Evolutionary conservation across 208 protist genomes (phyloP).

Genomic region (Wallacemonas rigidus): DNA sequence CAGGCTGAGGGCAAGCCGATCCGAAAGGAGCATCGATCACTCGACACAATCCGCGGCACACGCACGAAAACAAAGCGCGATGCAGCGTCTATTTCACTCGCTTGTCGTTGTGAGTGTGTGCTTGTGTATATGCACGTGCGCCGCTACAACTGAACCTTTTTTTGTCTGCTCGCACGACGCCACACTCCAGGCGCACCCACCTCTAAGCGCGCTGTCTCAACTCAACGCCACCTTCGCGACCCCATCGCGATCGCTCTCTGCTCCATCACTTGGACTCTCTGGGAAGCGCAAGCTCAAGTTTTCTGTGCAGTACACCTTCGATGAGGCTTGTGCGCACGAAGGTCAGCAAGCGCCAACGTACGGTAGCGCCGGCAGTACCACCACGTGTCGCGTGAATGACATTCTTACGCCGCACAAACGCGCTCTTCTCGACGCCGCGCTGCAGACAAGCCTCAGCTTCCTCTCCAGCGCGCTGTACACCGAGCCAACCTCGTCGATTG

Average conservation of each 20-base stretch:
- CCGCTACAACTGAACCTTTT: background rate
- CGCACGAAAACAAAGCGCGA: no score
- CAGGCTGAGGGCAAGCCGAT: no score
- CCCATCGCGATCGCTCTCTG: background rate
- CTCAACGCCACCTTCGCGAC: constrained; percentile 13
- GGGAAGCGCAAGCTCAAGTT: constrained; percentile 34
- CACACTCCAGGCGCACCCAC: no score
- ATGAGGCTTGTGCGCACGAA: constrained; percentile 23
- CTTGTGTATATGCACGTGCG: no score
- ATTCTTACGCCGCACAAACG: constrained; percentile 39
- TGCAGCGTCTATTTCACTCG: no score
- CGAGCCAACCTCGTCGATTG: constrained; percentile 22
- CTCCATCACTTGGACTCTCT: background rate
- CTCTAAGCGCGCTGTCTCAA: background rate
- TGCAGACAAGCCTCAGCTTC: constrained; percentile 24
- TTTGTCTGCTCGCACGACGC: constrained; percentile 10
- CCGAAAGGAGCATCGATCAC: no score
- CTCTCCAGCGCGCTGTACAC: constrained; percentile 34
- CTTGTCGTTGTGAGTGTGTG: no score
- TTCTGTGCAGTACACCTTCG: constrained; percentile 22
- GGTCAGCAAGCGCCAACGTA: constrained; percentile 25
- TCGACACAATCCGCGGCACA: no score
- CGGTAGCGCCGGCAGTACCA: constrained; percentile 10
- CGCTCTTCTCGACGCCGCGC: constrained; percentile 13
- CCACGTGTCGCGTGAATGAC: constrained; percentile 32